phyloP scores from a whole-genome alignment of 1,139 yeast genomes.

The Meyerozyma athensensis region DNA sequence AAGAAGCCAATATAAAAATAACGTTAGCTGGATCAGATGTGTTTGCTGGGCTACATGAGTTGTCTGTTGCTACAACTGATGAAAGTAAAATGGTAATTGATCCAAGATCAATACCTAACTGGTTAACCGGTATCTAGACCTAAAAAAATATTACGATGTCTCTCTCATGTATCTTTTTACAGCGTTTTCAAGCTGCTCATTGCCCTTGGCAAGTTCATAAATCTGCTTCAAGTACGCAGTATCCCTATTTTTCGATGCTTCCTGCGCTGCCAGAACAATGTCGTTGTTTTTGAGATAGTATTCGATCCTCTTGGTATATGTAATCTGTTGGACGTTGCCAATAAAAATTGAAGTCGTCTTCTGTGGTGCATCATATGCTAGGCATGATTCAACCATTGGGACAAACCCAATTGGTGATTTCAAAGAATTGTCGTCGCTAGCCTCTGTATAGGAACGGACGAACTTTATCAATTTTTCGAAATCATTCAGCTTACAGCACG shows the following conservation, averaged over 20 bases:
- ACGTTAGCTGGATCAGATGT: slow-evolving; percentile 68
- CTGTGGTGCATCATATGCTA: slow-evolving; percentile 45
- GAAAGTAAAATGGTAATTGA: slow-evolving; percentile 41
- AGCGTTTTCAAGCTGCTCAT: slow-evolving; percentile 18
- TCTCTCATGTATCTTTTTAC: slow-evolving; percentile 21
- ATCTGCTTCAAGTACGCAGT: slow-evolving; percentile 34
- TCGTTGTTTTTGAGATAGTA: slow-evolving; percentile 53
- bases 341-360: slow-evolving; percentile 35
- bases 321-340: slow-evolving; percentile 27
- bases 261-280: slow-evolving; percentile 51
- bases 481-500: slow-evolving; percentile 46
- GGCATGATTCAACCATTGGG: slow-evolving; percentile 53
- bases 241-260: slow-evolving; percentile 57
- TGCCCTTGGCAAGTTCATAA: slow-evolving; percentile 17
- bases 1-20: slow-evolving; percentile 34
- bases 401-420: slow-evolving; percentile 74
- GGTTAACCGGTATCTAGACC: slow-evolving; percentile 62
- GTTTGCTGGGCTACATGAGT: slow-evolving; percentile 74
- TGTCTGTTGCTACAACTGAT: slow-evolving; percentile 40
- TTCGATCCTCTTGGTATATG: slow-evolving; percentile 40
- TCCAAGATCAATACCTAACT: slow-evolving; percentile 57
- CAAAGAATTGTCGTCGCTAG: slow-evolving; percentile 17
- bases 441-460: slow-evolving; percentile 22
- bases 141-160: slow-evolving; percentile 11
- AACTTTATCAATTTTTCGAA: slow-evolving; percentile 60